A percentile compares a stretch with the other conserved stretches of the same genome.
Conservation (phyloP, 2,329 filamentous ascomycete species). For the Colletotrichum tamarilloi region DNA sequence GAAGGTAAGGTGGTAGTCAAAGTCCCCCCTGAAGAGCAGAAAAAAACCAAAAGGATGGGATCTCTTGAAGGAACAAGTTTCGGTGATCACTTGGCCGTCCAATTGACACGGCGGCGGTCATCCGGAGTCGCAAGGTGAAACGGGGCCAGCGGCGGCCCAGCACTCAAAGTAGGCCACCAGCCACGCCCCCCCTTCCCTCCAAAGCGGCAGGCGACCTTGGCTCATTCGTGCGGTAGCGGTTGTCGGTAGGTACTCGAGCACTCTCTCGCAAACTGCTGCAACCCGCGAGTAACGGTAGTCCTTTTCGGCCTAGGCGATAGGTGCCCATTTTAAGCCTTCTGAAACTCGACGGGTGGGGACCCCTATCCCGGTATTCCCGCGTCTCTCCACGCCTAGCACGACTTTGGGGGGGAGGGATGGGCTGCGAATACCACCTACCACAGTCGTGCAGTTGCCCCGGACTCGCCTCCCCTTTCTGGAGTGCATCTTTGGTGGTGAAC, state of each 20-base stretch:
- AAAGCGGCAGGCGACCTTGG: not conserved
- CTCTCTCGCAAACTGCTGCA: not conserved
- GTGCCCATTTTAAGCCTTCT: slow-evolving; percentile 26
- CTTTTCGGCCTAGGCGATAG: slow-evolving; percentile 13
- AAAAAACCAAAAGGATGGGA: not conserved
- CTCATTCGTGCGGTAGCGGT: not conserved
- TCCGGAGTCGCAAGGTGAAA: slow-evolving; percentile 34
- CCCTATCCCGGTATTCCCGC: slow-evolving; percentile 23
- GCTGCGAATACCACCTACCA: slow-evolving; percentile 26
- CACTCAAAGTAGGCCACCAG: not conserved
- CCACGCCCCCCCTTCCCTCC: not conserved
- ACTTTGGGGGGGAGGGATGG: not conserved
- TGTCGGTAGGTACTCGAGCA: not conserved
- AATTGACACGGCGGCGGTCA: slow-evolving; percentile 23
- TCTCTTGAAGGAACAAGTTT: slow-evolving; percentile 25
- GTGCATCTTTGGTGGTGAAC: not conserved
- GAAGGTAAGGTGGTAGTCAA: not conserved
- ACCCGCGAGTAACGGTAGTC: not conserved
- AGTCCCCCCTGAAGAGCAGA: not conserved
- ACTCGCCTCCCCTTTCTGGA: slow-evolving; percentile 16
- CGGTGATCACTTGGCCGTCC: slow-evolving; percentile 25
- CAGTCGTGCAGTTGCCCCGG: slow-evolving; percentile 19
- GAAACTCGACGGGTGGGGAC: slow-evolving; percentile 17
- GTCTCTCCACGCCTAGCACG: not conserved
- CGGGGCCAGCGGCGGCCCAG: slow-evolving; percentile 2